Percentiles rank a stretch among this genome's conserved stretches.
Evolutionary conservation across 2,329 filamentous ascomycete genomes (phyloP).

Genomic region (Cercospora zeina): DNA sequence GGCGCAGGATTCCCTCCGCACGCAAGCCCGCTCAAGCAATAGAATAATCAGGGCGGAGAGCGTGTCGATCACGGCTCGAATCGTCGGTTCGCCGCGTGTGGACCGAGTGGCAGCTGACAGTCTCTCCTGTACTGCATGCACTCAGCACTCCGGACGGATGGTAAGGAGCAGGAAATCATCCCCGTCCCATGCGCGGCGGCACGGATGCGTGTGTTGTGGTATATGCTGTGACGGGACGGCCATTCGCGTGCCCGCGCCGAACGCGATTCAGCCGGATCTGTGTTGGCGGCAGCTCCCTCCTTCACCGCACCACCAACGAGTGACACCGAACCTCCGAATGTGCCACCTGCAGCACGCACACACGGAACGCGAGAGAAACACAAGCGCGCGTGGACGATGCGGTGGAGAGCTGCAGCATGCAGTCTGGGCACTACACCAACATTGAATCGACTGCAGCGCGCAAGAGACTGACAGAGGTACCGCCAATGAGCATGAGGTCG

Average conservation of each 20-base stretch:
- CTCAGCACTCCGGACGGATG: too few species aligned
- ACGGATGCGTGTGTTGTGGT: not conserved
- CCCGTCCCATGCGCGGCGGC: not conserved
- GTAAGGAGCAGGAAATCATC: not conserved
- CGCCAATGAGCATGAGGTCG: not conserved
- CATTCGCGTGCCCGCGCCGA: too few species aligned
- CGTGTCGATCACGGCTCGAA: too few species aligned
- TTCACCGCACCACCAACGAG: not conserved
- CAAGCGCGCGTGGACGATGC: not conserved
- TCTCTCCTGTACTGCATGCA: too few species aligned
- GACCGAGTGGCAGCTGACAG: too few species aligned
- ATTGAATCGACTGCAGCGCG: too few species aligned
- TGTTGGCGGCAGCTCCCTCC: not conserved
- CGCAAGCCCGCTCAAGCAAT: not conserved
- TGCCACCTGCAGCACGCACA: not conserved
- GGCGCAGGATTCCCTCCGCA: not conserved
- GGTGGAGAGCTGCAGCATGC: not conserved
- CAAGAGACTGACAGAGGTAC: not conserved
- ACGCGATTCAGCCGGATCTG: too few species aligned
- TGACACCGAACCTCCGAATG: too few species aligned
- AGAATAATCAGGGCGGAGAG: too few species aligned
- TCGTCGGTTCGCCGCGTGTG: too few species aligned
- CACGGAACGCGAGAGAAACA: not conserved
- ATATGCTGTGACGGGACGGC: not conserved
- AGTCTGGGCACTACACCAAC: too few species aligned